A percentile compares a stretch with the other conserved stretches of the same genome.
These are phyloP conservation scores for Noccaea bulbosa DNA, from an alignment of 345 rosid genomes.

Conservation along the genomic window DNA sequence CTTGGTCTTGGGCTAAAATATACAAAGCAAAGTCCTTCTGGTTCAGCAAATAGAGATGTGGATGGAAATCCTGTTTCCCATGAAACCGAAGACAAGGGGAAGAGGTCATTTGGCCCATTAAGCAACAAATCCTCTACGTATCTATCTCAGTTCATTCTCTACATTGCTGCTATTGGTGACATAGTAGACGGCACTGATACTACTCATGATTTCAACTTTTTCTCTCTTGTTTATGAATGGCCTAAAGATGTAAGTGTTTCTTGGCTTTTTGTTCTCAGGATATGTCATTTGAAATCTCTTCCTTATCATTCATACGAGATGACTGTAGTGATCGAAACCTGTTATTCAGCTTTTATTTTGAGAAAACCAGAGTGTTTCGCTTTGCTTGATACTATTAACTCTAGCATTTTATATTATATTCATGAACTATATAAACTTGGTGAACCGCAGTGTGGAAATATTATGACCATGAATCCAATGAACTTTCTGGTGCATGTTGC, in stretches of 20 bases:
- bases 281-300: conserved; percentile 27
- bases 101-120: conserved; percentile 77
- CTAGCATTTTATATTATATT: conserved; percentile 4
- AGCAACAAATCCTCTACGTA: conserved; percentile 82
- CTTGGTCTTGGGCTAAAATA: conserved; percentile 89
- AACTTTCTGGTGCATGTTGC: conserved; percentile 44
- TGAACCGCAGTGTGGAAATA: not conserved
- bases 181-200: conserved; percentile 98
- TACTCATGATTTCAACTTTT: conserved; percentile 98
- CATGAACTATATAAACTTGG: conserved; percentile 3
- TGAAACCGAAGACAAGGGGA: conserved; percentile 75
- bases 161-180: conserved; percentile 97
- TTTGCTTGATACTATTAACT: conserved; percentile 24
- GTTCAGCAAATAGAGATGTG: conserved; percentile 54
- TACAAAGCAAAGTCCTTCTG: conserved; percentile 51
- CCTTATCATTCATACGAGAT: conserved; percentile 2
- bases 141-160: conserved; percentile 89
- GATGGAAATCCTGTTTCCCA: conserved; percentile 54
- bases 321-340: conserved; percentile 20
- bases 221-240: conserved; percentile 94
- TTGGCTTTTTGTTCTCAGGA: conserved; percentile 26
- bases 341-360: conserved; percentile 1
- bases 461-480: not conserved
- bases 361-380: not conserved
- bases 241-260: conserved; percentile 88